Evolutionary conservation across 208 protist species (phyloP).

Genomic region (Balamuthia mandrillaris): DNA sequence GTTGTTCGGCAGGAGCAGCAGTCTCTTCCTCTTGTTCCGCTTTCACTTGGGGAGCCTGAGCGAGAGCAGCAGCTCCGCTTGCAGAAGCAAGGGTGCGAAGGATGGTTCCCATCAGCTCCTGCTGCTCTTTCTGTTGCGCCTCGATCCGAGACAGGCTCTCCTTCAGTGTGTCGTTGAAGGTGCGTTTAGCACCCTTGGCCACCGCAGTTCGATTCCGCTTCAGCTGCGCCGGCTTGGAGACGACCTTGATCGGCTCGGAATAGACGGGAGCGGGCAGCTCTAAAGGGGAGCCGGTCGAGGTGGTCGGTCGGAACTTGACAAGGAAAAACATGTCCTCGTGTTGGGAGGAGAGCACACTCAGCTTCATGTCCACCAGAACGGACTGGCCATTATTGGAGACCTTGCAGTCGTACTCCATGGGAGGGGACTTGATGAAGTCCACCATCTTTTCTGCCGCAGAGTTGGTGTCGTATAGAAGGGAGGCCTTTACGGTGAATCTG

Average conservation of each 20-base stretch:
- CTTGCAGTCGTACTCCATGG: neutral
- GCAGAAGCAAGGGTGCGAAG: neutral
- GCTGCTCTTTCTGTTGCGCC: neutral
- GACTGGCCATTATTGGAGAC: neutral
- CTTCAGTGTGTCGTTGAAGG: neutral
- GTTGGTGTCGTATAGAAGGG: neutral
- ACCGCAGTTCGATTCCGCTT: neutral
- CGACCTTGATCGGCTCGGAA: neutral
- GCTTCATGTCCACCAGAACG: neutral
- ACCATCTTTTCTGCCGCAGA: neutral
- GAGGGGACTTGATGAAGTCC: neutral
- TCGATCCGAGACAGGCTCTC: neutral
- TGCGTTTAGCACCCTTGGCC: neutral
- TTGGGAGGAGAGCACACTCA: neutral
- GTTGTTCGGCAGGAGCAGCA: no score
- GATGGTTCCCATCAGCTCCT: neutral
- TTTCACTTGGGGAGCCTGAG: no score
- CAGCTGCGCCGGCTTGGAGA: neutral
- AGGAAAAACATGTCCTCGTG: neutral
- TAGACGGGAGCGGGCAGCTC: neutral
- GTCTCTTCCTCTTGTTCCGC: no score
- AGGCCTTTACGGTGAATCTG: neutral
- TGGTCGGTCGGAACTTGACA: neutral
- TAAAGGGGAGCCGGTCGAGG: neutral
- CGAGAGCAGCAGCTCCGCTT: no score